Evolutionary conservation across 257 asterid genomes (phyloP), one percentile per base, ranked within the genome.

Genomic region (Avicennia marina): DNA sequence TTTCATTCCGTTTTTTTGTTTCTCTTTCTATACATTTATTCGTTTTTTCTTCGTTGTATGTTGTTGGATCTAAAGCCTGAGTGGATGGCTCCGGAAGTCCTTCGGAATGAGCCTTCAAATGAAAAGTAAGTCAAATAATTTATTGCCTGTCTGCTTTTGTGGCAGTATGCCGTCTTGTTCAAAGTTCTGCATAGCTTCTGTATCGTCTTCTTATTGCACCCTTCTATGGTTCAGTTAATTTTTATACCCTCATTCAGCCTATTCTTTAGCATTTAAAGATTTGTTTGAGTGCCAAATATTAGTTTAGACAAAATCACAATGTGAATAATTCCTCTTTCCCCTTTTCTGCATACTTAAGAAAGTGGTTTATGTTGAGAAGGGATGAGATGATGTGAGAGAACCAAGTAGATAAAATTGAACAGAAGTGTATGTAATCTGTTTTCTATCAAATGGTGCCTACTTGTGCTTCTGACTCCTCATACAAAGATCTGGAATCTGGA

Each of bases 11-110:
- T 21, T 31, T 52, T 48, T 68, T 5, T 55, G 54, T 26, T 40
- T 41, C 38, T 45, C 49, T 57, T 29, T 49, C 46, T 5, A 39
- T 33, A 20, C 54, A 19, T 31, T 39, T 32, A 38, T 36, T 25
- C 15, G 13, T 54, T 6, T 2, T 20, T 56, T 12, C 15, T 56
- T 42, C 49, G 52, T 49, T 55, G 22, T 21, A 22, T 31, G 36
- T 41, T 44, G 58, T 67, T 63, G 54, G 58, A 53, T 68, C 52
- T 65, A 45, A 69, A 93, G 99, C 97, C 99, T 13, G 99, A 93
- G 74, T 93, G 99, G 99, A 93, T 93, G 99, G 99, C 99, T 45
- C 99, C 99, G 27, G 99, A 93, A 81, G 95, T 93, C 69, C 99
- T 93, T 42, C 90, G 97, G 36, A 93, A 93, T 71, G 99, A 93